Evolutionary conservation across 805 yeast species (phyloP), one percentile per base, ranked within the genome.

Genomic region (Pichia membranifaciens): DNA sequence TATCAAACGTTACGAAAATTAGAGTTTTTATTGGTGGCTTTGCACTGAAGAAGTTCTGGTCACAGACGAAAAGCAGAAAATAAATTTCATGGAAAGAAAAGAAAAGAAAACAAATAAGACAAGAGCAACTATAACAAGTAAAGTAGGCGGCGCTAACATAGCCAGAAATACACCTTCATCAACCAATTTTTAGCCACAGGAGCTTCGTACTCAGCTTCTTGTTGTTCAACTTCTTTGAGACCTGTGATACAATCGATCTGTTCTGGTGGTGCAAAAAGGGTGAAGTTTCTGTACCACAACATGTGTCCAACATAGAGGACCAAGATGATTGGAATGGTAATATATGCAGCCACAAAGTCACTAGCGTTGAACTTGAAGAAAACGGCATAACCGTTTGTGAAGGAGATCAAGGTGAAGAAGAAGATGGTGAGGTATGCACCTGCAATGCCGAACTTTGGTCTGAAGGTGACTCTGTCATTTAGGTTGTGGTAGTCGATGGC

Each of bases 311-410:
- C 52, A 62, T 78, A 83, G 39, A 84, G 66, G 5, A 66, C 66
- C 3, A 76, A 51, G 53, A 79, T 72, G 48, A 77, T 70, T 32
- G 84, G 86, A 43, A 84, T 59, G 0, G 88, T 82, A 50, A 84
- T 71, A 64, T 84, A 84, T 8, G 89, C 84, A 31, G 90, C 89
- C 43, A 84, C 65, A 56, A 84, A 84, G 60, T 81, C 82, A 6
- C 76, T 62, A 1, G 63, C 73, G 13, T 70, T 72, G 70, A 81
- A 81, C 41, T 64, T 56, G 50, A 84, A 74, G 64, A 84, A 83
- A 5, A 78, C 82, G 2, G 76, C 81, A 59, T 81, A 84, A 47
- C 90, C 90, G 56, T 84, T 84, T n/a, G 89, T 82, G 41, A 84
- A 43, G 29, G 82, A 67, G 44, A 84, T 58, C 16, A 84, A 29